These are phyloP conservation scores for Tricholoma saponaceum DNA, from an alignment of 768 basidiomycete genomes.

Conservation along the genomic window DNA sequence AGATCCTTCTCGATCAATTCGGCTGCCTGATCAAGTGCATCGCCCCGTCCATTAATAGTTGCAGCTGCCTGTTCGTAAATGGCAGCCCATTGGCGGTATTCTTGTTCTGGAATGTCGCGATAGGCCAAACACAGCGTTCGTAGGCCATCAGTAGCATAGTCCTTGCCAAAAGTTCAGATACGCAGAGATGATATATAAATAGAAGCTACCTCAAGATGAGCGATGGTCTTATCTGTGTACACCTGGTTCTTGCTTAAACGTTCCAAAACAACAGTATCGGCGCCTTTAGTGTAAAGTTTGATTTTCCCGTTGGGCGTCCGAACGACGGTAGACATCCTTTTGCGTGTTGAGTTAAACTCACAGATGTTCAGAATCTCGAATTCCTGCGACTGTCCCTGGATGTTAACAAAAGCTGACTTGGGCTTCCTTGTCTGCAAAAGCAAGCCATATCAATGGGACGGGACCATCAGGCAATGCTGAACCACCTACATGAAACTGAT, in stretches of 20 bases:
- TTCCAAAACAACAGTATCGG: constrained; percentile 96
- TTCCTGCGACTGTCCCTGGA: constrained; percentile 68
- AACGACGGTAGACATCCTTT: constrained; percentile 96
- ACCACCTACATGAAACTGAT: constrained; percentile 83
- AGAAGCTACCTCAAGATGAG: constrained; percentile 81
- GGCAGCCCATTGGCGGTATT: constrained; percentile 83
- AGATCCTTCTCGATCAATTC: constrained; percentile 96
- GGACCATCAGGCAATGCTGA: not conserved
- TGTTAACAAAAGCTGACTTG: constrained; percentile 87
- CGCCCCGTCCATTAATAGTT: constrained; percentile 93
- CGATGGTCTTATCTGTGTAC: constrained; percentile 80
- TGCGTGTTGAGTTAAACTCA: constrained; percentile 98
- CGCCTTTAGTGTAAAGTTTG: constrained; percentile 95
- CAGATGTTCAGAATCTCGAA: constrained; percentile 94
- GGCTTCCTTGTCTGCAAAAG: constrained; percentile 82
- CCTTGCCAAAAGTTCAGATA: constrained; percentile 39
- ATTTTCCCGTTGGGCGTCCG: constrained; percentile 85
- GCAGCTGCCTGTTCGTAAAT: constrained; percentile 91
- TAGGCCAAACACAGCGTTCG: constrained; percentile 96
- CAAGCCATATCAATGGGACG: constrained; percentile 1
- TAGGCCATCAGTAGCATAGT: constrained; percentile 95
- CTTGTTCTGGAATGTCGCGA: constrained; percentile 86
- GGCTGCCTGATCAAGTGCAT: constrained; percentile 91
- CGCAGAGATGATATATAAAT: not conserved
- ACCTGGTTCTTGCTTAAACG: constrained; percentile 82